Evolutionary conservation across 2,329 filamentous ascomycete genomes (phyloP), one percentile per base, ranked within the genome.

Genomic region (Fulvia fulva): DNA sequence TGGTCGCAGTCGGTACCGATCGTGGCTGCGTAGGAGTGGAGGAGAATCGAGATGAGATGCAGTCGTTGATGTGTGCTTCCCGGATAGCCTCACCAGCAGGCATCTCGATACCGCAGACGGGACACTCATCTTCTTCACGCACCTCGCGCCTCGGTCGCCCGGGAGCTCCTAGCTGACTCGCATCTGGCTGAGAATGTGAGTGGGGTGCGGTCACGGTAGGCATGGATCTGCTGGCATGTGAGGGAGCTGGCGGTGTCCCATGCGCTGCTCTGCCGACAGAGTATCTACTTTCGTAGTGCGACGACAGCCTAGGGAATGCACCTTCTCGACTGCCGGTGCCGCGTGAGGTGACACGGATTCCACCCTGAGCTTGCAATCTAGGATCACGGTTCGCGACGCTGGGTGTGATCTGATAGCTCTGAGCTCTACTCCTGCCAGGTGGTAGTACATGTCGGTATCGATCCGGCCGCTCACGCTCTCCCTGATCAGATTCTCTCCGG

Each of bases 121-220:
- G 89, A 61, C 89, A 93, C 67, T 90, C 87, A 69, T 92, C 89
- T 68, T 91, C 89, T 70, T 92, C 89, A 1, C 71, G 65, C 12
- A 79, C 70, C 58, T 71, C 59, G 5, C 69, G 64, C 12, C 68
- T 60, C 1, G 65, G 59, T 53, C 46, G 49, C 25, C 30, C 47
- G 2, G 47, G 47, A 25, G 47, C 47, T 28, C 47, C 47, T 16
- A 50, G 47, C 26, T 50, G 47, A 30, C 47, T 50, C n/a, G 47
- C 47, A 19, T 50, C 47, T 19, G 26, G 23, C 25, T 26, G 47
- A 21, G 26, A 32, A 19, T 26, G 47, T 6, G 47, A 16, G 26
- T 50, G 22, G 3, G 23, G 9, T 52, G 28, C 12, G 8, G 50
- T 6, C 50, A 52, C 34, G 8, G 47, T 23, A 11, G 37, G 49